Base-by-base conservation (phyloP, 345 rosid species). In the Citrus inodora region DNA sequence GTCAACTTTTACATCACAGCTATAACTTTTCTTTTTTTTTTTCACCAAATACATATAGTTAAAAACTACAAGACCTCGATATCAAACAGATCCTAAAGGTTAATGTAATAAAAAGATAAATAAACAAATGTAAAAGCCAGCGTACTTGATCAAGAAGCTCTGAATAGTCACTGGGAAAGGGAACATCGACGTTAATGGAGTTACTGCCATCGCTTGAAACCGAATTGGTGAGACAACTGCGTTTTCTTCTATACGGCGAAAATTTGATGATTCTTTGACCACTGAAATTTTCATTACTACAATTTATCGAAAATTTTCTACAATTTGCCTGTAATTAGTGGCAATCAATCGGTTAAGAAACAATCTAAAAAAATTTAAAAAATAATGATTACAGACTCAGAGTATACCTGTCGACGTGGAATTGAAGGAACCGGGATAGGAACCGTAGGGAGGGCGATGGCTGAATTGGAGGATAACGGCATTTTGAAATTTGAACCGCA, bases 131-230 rank as follows among this genome's bases (percentile, higher is more conserved):
- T 0, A 1, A 4, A 51, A 51, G 61, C 38, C 70, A 67, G 42
- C 88, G 77, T 86, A 95, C 98, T 86, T 93, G 98, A 64, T 80
- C 81, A 78, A 95, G 88, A 71, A 95, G 93, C 78, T 90, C 93
- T 2, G 74, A 60, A 61, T 95, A 95, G 76, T 92, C 91, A 71
- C 40, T 24, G 33, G 98, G 98, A 67, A 95, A 93, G 0, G 90
- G 90, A 63, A 85, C 80, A 71, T 93, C 90, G n/a, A 40, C 33
- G 65, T 85, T 88, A 70, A 81, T 66, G 3, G 87, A 83, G 60
- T 89, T 56, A 72, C 75, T 83, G 28, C 76, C 81, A 2, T 82
- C 76, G 74, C 87, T 83, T 42, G 92, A 84, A 76, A 75, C 89
- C 30, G 86, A 77, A 78, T 11, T 14, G 53, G 27, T 32, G 51